Evolutionary conservation across 164 flowering plant species (phyloP), one percentile per base, ranked within the genome.

Genomic region (Aristolochia fimbriata): DNA sequence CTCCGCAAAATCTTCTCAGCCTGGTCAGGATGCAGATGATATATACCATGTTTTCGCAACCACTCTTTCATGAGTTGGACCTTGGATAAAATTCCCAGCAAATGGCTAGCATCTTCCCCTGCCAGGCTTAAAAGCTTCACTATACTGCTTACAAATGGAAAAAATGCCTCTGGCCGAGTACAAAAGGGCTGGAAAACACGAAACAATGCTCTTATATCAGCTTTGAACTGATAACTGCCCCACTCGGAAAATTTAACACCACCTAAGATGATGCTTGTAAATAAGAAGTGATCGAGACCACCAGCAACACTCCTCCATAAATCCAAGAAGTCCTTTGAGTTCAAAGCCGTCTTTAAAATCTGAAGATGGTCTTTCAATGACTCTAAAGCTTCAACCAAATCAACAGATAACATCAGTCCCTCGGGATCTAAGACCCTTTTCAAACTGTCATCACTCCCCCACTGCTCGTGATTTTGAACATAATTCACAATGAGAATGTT

Each of bases 241-340:
- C 37, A 27, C 1, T 55, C 21, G 3, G 74, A 74, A 58, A 80
- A 78, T 41, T 43, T 69, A 47, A 58, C 54, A 45, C 63, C 64
- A 19, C 70, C 62, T 31, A 68, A 49, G 4, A 74, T 49, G 53
- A 73, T 70, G 58, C 78, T 72, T 58, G 73, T 16, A 33, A 75
- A 76, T 3, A 81, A 65, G 62, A 73, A 84, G 57, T 72, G 82
- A 71, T 86, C 89, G 2, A 86, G 77, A 57, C 87, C 93, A n/a
- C 50, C 68, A 4, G 88, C 88, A 20, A 78, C 63, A 53, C 82
- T 74, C 70, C 88, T 72, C 94, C 90, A 84, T 27, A 84, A 51
- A 58, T 80, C 86, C 63, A 74, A 58, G 59, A 87, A 87, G 68
- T 83, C 89, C 49, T 68, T 75, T 2, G 74, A 59, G 62, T 87